Evolutionary conservation across 163 green algal genomes (phyloP).

Genomic region (Chloromonas sp.): DNA sequence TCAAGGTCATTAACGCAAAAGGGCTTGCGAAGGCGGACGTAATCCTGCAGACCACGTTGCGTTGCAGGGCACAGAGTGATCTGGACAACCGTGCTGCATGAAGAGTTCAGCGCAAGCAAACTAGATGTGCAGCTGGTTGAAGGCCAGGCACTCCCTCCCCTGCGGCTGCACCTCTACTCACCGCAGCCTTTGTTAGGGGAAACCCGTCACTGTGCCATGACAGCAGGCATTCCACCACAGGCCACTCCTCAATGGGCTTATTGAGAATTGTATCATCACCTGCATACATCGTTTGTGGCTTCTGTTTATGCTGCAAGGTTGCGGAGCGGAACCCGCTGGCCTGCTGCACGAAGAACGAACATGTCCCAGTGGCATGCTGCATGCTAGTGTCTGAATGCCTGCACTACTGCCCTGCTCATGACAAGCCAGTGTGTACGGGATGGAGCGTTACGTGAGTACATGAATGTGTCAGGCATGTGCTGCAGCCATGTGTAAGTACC

Average conservation of each 20-base stretch:
- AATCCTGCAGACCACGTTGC: neutral
- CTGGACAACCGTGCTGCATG: too few relatives aligned
- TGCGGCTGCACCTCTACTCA: neutral
- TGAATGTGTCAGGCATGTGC: too few relatives aligned
- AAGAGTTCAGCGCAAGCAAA: neutral
- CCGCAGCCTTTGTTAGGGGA: constrained; percentile 79
- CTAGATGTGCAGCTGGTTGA: neutral
- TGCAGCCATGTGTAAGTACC: too few relatives aligned
- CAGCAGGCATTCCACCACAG: constrained; percentile 79
- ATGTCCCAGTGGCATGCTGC: too few relatives aligned
- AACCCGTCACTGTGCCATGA: constrained; percentile 93
- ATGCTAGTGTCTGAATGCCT: too few relatives aligned
- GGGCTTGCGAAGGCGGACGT: constrained; percentile 61
- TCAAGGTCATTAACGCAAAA: constrained; percentile 93
- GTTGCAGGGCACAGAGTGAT: too few relatives aligned
- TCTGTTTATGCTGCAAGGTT: too few relatives aligned
- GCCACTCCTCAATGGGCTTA: constrained; percentile 73
- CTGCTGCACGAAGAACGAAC: too few relatives aligned
- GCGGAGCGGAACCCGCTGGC: too few relatives aligned
- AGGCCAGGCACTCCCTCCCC: neutral
- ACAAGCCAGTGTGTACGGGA: too few relatives aligned
- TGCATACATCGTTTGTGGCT: constrained; percentile 5
- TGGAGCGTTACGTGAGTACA: too few relatives aligned
- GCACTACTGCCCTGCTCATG: too few relatives aligned
- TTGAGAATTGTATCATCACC: constrained; percentile 57